phyloP scores from a whole-genome alignment of 495 filamentous ascomycete genomes.

The Tuber brumale region DNA sequence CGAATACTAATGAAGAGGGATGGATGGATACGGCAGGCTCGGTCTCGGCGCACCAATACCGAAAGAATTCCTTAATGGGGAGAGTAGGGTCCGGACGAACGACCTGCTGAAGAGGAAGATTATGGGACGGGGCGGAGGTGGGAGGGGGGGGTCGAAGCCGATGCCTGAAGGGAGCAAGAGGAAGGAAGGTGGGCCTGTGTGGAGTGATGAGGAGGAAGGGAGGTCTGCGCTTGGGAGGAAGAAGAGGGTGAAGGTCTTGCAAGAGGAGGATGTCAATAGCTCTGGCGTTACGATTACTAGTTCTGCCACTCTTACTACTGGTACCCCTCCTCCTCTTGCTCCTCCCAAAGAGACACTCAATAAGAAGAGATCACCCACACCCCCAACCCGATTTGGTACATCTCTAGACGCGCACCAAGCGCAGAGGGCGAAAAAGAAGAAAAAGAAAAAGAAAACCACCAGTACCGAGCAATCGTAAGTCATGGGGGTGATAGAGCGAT shows the following conservation, averaged over 20 bases:
- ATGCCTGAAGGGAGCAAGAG: constrained; percentile 37
- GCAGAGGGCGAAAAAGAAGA: constrained; percentile 46
- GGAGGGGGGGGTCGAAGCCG: constrained; percentile 38
- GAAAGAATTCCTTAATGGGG: constrained; percentile 42
- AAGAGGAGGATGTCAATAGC: constrained; percentile 14
- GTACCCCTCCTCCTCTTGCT: not conserved
- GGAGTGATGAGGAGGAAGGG: constrained; percentile 49
- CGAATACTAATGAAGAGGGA: not conserved
- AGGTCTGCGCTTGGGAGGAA: constrained; percentile 50
- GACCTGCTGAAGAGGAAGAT: constrained; percentile 47
- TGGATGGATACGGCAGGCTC: constrained; percentile 37
- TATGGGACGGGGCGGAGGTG: constrained; percentile 45
- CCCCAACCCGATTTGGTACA: constrained; percentile 14
- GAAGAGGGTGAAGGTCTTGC: constrained; percentile 44
- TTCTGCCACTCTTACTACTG: not conserved
- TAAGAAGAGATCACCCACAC: constrained; percentile 5
- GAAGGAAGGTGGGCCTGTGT: constrained; percentile 30
- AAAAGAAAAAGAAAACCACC: constrained; percentile 38
- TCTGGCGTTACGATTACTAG: not conserved
- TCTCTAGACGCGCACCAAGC: constrained; percentile 32
- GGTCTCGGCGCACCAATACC: constrained; percentile 48
- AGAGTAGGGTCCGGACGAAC: constrained; percentile 42
- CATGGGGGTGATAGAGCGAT: not conserved
- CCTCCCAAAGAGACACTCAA: not conserved
- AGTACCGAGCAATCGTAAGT: not conserved